Conservation (phyloP, 805 yeast genomes). For the Candida koratica region DNA sequence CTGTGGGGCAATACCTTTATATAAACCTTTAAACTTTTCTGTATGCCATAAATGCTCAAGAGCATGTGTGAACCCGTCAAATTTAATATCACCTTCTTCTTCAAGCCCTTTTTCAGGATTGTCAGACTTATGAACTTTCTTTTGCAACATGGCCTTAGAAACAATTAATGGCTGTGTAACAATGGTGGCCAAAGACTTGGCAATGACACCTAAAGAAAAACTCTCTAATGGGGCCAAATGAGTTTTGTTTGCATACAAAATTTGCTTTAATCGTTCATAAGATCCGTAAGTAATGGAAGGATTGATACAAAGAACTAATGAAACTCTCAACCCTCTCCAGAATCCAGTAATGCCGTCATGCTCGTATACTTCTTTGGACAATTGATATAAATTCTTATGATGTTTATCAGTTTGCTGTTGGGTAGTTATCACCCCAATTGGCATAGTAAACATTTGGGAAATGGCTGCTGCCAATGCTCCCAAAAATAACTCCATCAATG, state of each 20-base stretch:
- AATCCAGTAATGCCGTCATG: constrained; percentile 69
- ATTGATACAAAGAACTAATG: constrained; percentile 70
- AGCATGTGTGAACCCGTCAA: constrained; percentile 60
- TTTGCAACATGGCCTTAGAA: constrained; percentile 77
- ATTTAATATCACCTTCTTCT: constrained; percentile 37
- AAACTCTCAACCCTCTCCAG: constrained; percentile 83
- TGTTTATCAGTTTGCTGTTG: constrained; percentile 52
- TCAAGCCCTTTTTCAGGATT: constrained; percentile 17
- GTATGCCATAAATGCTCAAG: constrained; percentile 53
- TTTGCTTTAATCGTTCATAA: constrained; percentile 60
- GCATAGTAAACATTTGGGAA: constrained; percentile 76
- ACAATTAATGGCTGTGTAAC: constrained; percentile 83
- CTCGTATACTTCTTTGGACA: constrained; percentile 46
- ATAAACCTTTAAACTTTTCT: constrained; percentile 65
- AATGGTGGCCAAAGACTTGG: constrained; percentile 76
- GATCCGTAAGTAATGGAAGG: constrained; percentile 87
- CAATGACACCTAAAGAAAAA: constrained; percentile 70
- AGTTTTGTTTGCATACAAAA: constrained; percentile 41
- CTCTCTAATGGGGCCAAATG: constrained; percentile 58
- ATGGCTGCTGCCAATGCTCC: constrained; percentile 83
- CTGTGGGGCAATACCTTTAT: constrained; percentile 81
- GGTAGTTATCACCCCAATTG: constrained; percentile 71
- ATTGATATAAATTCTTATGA: constrained; percentile 29
- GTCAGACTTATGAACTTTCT: constrained; percentile 24
- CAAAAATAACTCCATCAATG: constrained; percentile 63